Base-by-base conservation (phyloP, 2,329 filamentous ascomycete species). In the Arachnomyces sp. region DNA sequence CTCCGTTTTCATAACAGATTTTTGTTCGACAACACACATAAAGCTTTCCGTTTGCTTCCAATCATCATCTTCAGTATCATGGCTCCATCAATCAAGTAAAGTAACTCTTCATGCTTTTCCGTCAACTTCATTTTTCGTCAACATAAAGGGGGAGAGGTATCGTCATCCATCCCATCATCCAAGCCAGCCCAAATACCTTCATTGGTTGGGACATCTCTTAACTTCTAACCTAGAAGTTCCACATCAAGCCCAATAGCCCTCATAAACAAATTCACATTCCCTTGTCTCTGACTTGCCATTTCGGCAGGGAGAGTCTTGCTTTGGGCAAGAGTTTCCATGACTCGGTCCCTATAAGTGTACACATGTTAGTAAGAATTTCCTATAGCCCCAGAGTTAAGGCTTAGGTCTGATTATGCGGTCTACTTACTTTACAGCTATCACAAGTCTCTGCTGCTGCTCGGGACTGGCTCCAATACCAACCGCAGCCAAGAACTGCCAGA, bases 191-290 rank as follows among this genome's bases (percentile, higher is more conserved):
- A 25, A 5, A 9, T 32, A 16, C 4, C 7, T 7, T 18, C 16
- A 12, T 11, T 35, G 17, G 32, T 31, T 38, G n/a, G n/a, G n/a
- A n/a, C n/a, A n/a, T n/a, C n/a, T n/a, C n/a, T n/a, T n/a, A n/a
- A n/a, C n/a, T 8, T 48, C 70, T 66, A 80, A 51, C 74, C 75
- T 48, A 82, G 70, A 52, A 81, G 62, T 49, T 95, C 92, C 37
- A 98, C 92, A 68, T 98, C 92, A 59, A 98, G 74, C n/a, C 92
- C 92, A 64, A 98, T 95, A 41, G 90, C 92, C 56, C 88, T 83
- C 89, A 98, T 95, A 64, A 98, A 98, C 41, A 98, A 69, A 60
- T 98, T 98, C 51, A 98, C 92, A 57, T 94, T 94, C 43, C 83
- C 82, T 43, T 94, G 71, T 44, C 90, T 81, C 58, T 86, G 81